Percentiles rank a stretch among this genome's conserved stretches.
phyloP scores from a whole-genome alignment of 192 early-diverging fungal genomes.

The Gryganskiella cystojenkinii region DNA sequence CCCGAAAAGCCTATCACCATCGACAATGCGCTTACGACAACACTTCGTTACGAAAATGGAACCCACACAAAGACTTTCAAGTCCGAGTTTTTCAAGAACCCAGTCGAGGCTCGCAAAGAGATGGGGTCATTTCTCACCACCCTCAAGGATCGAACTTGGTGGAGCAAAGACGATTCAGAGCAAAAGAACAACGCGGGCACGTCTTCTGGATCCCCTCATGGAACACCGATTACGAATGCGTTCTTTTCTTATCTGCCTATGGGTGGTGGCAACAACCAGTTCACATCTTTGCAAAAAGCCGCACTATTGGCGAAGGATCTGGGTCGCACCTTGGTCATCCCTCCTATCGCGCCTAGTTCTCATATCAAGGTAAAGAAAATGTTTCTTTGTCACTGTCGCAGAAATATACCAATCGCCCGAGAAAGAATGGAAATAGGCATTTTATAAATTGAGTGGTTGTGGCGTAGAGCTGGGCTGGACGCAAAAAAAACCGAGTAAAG shows the following conservation, averaged over 20 bases:
- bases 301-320: slow-evolving; percentile 48
- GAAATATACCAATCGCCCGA: no score
- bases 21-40: slow-evolving; percentile 16
- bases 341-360: slow-evolving; percentile 40
- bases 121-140: slow-evolving; percentile 45
- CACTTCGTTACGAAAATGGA: slow-evolving; percentile 19
- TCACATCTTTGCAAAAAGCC: slow-evolving; percentile 38
- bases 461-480: slow-evolving; percentile 28
- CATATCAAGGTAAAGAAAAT: slow-evolving; percentile 47
- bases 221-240: not conserved
- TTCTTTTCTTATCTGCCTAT: slow-evolving; percentile 43
- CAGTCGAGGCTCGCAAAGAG: slow-evolving; percentile 16
- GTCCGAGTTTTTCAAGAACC: slow-evolving; percentile 32
- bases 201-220: not conserved
- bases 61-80: slow-evolving; percentile 34
- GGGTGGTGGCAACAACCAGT: slow-evolving; percentile 52
- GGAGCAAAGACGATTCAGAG: not conserved
- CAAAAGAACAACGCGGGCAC: no score
- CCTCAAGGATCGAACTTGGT: slow-evolving; percentile 22
- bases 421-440: not conserved
- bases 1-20: not conserved
- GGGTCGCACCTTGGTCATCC: slow-evolving; percentile 40
- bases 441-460: not conserved
- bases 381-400: no score
- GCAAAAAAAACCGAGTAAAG: no score